These are phyloP conservation scores for Lithocarpus polystachyus DNA, from an alignment of 306 rosid genomes.

Conservation along the genomic window DNA sequence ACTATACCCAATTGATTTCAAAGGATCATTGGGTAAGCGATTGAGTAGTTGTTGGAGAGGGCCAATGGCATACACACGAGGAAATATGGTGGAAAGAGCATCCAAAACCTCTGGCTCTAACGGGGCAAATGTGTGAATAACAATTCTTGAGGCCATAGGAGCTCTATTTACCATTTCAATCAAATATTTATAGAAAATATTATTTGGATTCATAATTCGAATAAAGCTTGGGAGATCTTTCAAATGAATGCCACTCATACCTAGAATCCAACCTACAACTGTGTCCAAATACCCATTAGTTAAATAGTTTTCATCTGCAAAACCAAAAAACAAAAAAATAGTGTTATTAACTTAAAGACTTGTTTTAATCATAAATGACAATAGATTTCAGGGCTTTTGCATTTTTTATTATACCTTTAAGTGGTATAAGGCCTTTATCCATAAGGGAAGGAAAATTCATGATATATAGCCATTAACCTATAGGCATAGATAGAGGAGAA, in stretches of 20 bases:
- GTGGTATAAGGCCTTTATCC: neutral
- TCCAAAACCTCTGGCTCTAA: neutral
- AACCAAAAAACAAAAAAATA: neutral
- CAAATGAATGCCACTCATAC: no score
- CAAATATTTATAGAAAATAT: neutral
- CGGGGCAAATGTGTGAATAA: neutral
- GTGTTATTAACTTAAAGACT: neutral
- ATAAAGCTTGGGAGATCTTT: no score
- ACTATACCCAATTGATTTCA: neutral
- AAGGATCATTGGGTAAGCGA: neutral
- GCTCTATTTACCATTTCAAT: neutral
- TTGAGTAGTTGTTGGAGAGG: neutral
- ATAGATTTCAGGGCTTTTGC: no score
- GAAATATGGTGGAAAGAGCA: neutral
- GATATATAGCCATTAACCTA: neutral
- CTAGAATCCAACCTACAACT: neutral
- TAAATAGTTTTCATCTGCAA: conserved; percentile 5
- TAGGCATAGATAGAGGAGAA: neutral
- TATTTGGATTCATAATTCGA: neutral
- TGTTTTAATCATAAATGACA: neutral
- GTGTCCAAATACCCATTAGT: conserved; percentile 2
- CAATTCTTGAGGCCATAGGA: neutral
- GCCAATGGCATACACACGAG: neutral
- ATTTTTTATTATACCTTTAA: neutral
- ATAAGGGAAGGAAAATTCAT: neutral